Evolutionary conservation across 176 grass and related monocot species (phyloP), one percentile per base, ranked within the genome.

Genomic region (Phyllostachys edulis): DNA sequence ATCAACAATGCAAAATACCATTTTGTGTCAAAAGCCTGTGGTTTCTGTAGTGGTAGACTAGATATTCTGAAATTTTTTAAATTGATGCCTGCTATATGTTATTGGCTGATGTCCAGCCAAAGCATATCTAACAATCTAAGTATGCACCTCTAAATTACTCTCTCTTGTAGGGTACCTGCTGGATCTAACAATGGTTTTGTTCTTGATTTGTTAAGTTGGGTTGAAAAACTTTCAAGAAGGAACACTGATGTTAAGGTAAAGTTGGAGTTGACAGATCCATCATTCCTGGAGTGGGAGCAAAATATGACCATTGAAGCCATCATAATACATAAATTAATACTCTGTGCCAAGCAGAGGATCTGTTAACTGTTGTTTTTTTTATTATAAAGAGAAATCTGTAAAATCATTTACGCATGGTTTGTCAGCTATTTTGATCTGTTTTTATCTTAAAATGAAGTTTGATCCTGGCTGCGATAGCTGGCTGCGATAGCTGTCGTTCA

Each of bases 111-210:
- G 2, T 73, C 20, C 17, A 23, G 20, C 15, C 3, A 84, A 71
- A 66, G 57, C 69, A 54, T 65, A 65, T 64, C n/a, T 44, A 40
- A 80, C 34, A 44, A 67, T n/a, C 77, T 65, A 29, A 56, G 61
- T 45, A 60, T 63, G 63, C 69, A 67, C 9, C 24, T 75, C 17
- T 44, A 20, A 20, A 44, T 57, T 37, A 81, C 36, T 44, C 18
- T 65, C 20, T 45, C 20, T 56, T 81, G 74, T 49, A 50, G 15
- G 54, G 51, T 62, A 26, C 17, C 13, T 81, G 39, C 51, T 10
- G 15, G 69, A 69, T 55, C 54, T 72, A 40, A 47, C 10, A 26
- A 60, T 50, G 13, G 27, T 40, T 59, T 67, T 9, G 5, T 42
- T 69, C 26, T 37, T 16, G 18, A 57, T 76, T 40, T 21, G 7